Conservation (phyloP, 768 basidiomycete genomes). For the Mycena rebaudengoi region DNA sequence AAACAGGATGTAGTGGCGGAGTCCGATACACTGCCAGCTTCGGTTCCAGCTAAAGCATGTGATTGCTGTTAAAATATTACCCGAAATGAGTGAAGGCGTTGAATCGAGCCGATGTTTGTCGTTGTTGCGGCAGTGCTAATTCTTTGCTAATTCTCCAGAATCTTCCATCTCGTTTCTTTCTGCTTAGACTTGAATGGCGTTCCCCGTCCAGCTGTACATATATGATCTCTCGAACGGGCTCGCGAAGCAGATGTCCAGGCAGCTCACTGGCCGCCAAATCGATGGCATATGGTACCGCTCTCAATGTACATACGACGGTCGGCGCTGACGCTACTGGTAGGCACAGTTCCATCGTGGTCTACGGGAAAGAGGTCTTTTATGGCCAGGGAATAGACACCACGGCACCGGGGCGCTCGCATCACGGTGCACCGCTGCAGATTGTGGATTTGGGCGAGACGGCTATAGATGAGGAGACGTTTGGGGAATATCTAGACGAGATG, state of each 20-base stretch:
- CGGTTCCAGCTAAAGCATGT: too few species aligned
- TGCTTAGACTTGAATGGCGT: not conserved
- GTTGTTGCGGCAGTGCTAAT: too few species aligned
- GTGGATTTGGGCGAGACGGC: conserved; percentile 82
- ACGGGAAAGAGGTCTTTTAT: conserved; percentile 87
- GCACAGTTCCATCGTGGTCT: conserved; percentile 94
- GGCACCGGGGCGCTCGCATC: conserved; percentile 72
- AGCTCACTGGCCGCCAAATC: conserved; percentile 88
- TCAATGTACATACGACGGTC: not conserved
- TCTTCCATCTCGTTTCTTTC: not conserved
- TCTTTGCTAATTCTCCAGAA: too few species aligned
- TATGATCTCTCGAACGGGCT: conserved; percentile 93
- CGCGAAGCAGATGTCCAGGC: conserved; percentile 78
- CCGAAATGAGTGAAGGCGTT: too few species aligned
- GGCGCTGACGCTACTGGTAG: conserved; percentile 43
- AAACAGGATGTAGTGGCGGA: too few species aligned
- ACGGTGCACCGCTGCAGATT: conserved; percentile 75
- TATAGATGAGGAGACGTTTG: conserved; percentile 85
- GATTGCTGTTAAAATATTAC: too few species aligned
- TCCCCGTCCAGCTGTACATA: conserved; percentile 79
- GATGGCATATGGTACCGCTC: conserved; percentile 89
- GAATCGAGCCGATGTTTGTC: too few species aligned
- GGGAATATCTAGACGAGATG: conserved; percentile 84
- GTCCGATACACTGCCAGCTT: too few species aligned
- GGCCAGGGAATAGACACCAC: conserved; percentile 85